Base-by-base conservation (phyloP, 1,284 basidiomycete species). In the Malassezia yamatoensis region DNA sequence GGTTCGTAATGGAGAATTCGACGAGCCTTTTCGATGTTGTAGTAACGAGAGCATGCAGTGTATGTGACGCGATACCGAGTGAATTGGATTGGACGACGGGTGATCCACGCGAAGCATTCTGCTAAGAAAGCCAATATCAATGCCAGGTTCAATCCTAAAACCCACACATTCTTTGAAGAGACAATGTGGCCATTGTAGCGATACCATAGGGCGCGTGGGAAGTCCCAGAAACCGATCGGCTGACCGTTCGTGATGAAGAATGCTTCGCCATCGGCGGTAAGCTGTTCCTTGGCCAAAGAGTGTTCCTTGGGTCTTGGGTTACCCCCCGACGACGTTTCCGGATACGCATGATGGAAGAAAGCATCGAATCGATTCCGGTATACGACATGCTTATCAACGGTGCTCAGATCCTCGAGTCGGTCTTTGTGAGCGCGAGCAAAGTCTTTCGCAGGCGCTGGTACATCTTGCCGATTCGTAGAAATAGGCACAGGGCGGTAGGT, bases 211-310 rank as follows among this genome's bases (percentile, higher is more conserved):
- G 83, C 78, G 9, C 90, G 82, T 21, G 85, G 81, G 73, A 94
- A 86, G 78, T 96, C 91, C 93, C 93, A 98, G 78, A 96, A 96
- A 72, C 87, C 87, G 55, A 87, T 81, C 1, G 91, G 93, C 75
- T 96, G 91, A 61, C 91, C 90, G 73, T 96, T 96, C 59, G 91
- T 94, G 77, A 99, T 89, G 79, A 93, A 94, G 79, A 94, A 99
- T 0, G 81, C 88, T 75, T 96, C 87, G 0, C 94, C 94, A 3
- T 89, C 90, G 36, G 96, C 87, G 60, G 83, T 80, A 13, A 90
- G 79, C 5, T 42, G 11, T 9, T 63, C 54, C 20, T 68, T 60
- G 77, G 80, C 60, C 85, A 76, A 12, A 79, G 55, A 70, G 45
- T 40, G 58, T 44, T 54, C 65, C 24, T 59, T 58, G 38, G 50